Evolutionary conservation across 2,329 filamentous ascomycete genomes (phyloP), one percentile per base, ranked within the genome.

Genomic region (Ophiocordyceps camponoti-leonardi): DNA sequence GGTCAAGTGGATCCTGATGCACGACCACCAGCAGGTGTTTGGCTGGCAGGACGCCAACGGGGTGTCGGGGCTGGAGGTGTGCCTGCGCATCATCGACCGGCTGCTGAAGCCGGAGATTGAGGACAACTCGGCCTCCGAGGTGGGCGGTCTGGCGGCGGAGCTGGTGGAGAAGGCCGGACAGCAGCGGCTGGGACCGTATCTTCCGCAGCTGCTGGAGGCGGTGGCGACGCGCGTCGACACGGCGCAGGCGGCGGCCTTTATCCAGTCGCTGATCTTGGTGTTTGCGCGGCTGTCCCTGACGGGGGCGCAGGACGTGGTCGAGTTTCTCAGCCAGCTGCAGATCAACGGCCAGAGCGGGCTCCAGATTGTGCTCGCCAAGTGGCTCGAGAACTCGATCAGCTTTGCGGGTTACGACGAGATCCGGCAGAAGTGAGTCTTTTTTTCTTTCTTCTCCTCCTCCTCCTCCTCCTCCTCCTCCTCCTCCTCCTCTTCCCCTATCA

Each of bases 391-490:
- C 63, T 94, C 87, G 4, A 77, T 94, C 62, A 94, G 83, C 62
- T 98, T 98, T 64, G 87, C 87, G n/a, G 92, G 92, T 13, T 98
- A 95, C 55, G 88, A 96, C 55, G 90, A 95, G 62, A 96, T 96
- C 54, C 78, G 88, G 53, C 86, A 95, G 62, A 98, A 96, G 84
- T 88, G 68, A 62, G 79, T n/a, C n/a, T n/a, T n/a, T n/a, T n/a
- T n/a, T n/a, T n/a, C n/a, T n/a, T n/a, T n/a, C n/a, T n/a, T n/a
- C n/a, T n/a, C n/a, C n/a, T n/a, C n/a, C n/a, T n/a, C n/a, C n/a
- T 68, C 3, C 8, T 3, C 23, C 46, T 28, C 28, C 30, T 20
- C 10, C 10, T 20, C 11, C n/a, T 5, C 10, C 13, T 18, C 16
- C 22, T 3, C 30, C 46, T 28, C 28, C 20, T 20, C 8, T 14